These are phyloP conservation scores for Anastatica hierochuntica DNA, from an alignment of 345 rosid species.

Conservation along the genomic window DNA sequence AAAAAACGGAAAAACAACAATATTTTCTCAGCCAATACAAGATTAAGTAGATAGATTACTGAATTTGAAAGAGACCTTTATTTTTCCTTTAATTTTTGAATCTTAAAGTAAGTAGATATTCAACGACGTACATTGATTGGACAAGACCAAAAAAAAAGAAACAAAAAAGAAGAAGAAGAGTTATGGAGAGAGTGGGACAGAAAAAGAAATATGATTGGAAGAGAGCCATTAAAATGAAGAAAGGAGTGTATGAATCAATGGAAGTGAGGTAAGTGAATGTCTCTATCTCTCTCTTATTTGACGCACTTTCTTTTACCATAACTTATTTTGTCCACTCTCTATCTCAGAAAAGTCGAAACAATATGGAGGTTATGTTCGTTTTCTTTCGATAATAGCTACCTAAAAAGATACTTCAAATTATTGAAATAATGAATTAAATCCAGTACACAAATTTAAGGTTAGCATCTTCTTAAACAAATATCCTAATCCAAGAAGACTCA, in stretches of 20 bases:
- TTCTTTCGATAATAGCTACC: neutral
- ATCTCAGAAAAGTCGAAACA: neutral
- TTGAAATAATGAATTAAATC: neutral
- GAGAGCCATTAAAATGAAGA: conserved; percentile 18
- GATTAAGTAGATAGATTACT: too few species aligned
- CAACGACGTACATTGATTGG: conserved; percentile 22
- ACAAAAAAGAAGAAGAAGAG: neutral
- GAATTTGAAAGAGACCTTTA: too few species aligned
- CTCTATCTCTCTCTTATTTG: conserved; percentile 23
- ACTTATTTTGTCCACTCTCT: conserved; percentile 13
- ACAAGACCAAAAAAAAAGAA: neutral
- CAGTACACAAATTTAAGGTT: neutral
- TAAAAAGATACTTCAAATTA: neutral
- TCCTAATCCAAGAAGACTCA: neutral
- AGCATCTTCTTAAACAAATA: neutral
- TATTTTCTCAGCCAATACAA: too few species aligned
- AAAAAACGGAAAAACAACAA: too few species aligned
- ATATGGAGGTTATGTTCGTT: conserved; percentile 22
- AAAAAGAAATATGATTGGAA: conserved; percentile 17
- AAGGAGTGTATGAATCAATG: conserved; percentile 26
- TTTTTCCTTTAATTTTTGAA: neutral
- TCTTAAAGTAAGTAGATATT: conserved; percentile 12
- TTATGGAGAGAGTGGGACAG: conserved; percentile 23
- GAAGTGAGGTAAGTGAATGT: conserved; percentile 22
- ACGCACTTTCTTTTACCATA: conserved; percentile 21